Conservation (phyloP, 2,329 filamentous ascomycete species). For the Phoma herbarum region DNA sequence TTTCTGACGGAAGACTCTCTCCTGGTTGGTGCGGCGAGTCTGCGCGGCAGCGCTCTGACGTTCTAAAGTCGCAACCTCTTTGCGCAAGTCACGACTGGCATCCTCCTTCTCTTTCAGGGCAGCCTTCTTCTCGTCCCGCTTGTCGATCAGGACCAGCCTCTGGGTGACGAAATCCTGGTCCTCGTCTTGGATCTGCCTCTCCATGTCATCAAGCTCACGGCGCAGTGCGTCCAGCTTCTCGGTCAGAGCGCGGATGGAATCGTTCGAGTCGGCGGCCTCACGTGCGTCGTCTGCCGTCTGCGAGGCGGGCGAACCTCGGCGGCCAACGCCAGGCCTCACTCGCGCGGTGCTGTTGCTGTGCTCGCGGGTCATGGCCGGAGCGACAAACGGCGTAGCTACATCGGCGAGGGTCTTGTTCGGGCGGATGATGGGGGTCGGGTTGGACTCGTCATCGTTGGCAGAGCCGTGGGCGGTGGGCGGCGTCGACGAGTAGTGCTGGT, state of each 20-base stretch:
- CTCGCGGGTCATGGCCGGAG: constrained; percentile 71
- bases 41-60: constrained; percentile 82
- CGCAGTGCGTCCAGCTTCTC: constrained; percentile 81
- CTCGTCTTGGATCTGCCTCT: constrained; percentile 71
- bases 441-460: constrained; percentile 53
- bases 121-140: constrained; percentile 80
- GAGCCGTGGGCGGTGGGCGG: constrained; percentile 58
- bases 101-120: constrained; percentile 90
- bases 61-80: constrained; percentile 80
- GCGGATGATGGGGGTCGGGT: constrained; percentile 63
- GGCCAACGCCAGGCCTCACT: constrained; percentile 72
- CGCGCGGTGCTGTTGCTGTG: constrained; percentile 64
- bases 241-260: constrained; percentile 75
- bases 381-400: constrained; percentile 68
- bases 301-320: constrained; percentile 78
- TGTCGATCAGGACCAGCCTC: constrained; percentile 68
- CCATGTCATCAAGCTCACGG: constrained; percentile 82
- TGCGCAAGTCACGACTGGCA: constrained; percentile 82
- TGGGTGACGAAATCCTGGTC: constrained; percentile 60
- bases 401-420: constrained; percentile 65
- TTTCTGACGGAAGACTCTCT: constrained; percentile 74
- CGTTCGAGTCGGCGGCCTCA: constrained; percentile 49
- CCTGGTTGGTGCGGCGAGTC: constrained; percentile 79
- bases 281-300: constrained; percentile 50
- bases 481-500: constrained; percentile 59